Percentiles rank a stretch among this genome's conserved stretches.
Conservation (phyloP, 768 basidiomycete genomes). For the Galerina sulciceps region DNA sequence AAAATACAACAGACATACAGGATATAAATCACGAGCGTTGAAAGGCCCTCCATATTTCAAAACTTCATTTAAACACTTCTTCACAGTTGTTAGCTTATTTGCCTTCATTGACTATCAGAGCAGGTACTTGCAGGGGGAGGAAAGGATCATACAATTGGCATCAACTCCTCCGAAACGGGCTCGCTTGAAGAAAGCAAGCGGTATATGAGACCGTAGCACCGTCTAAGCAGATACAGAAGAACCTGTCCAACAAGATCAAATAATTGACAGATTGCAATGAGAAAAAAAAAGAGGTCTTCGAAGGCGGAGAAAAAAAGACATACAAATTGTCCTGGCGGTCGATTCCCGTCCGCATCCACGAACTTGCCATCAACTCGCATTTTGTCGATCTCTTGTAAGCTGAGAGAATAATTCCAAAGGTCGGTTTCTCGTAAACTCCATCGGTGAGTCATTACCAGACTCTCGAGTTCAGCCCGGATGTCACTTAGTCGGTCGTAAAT, state of each 20-base stretch:
- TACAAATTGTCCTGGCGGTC: constrained; percentile 94
- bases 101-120: constrained; percentile 53
- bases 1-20: constrained; percentile 53
- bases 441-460: constrained; percentile 90
- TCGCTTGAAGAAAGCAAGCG: constrained; percentile 91
- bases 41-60: constrained; percentile 95
- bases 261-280: background rate
- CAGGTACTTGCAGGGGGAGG: background rate
- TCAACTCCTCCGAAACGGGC: constrained; percentile 96
- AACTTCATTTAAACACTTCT: constrained; percentile 96
- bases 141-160: constrained; percentile 74
- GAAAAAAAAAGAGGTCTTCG: background rate
- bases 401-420: constrained; percentile 90
- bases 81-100: constrained; percentile 95
- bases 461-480: constrained; percentile 87
- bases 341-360: constrained; percentile 90
- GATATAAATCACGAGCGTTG: constrained; percentile 90
- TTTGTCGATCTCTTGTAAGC: constrained; percentile 94
- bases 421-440: constrained; percentile 97
- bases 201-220: constrained; percentile 97
- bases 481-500: constrained; percentile 91
- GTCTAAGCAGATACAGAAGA: constrained; percentile 86
- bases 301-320: constrained; percentile 28
- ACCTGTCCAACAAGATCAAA: constrained; percentile 55
- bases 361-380: constrained; percentile 98